Conservation (phyloP, 2,329 filamentous ascomycete genomes). For the Diaporthe citrichinensis region DNA sequence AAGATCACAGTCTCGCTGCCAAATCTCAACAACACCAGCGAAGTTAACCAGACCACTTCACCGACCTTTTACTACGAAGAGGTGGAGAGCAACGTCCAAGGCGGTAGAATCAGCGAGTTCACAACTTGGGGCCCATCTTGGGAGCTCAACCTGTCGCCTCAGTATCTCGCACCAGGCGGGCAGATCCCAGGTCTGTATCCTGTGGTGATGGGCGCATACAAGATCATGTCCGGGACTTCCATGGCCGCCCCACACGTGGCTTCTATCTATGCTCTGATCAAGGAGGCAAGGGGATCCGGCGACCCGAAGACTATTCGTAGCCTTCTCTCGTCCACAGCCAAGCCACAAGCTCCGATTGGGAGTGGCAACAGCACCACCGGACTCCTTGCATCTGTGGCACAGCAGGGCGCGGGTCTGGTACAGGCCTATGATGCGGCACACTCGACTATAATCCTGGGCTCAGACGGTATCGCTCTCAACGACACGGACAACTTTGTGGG, state of each 20-base stretch:
- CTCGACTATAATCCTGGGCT: conserved; percentile 14
- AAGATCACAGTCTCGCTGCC: conserved; percentile 16
- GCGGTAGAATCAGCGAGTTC: conserved; percentile 16
- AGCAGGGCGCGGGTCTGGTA: conserved; percentile 30
- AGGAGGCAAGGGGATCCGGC: conserved; percentile 6
- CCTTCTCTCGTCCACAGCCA: conserved; percentile 27
- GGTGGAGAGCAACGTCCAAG: background rate
- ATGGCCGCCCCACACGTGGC: conserved; percentile 24
- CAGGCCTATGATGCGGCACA: conserved; percentile 21
- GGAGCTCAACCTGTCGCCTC: conserved; percentile 7
- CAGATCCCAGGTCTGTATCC: conserved; percentile 23
- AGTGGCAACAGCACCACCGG: background rate
- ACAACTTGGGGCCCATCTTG: conserved; percentile 13
- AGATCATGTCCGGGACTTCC: conserved; percentile 27
- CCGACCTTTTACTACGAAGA: conserved; percentile 17
- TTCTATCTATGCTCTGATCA: conserved; percentile 15
- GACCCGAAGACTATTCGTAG: conserved; percentile 11
- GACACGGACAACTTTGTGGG: conserved; percentile 23
- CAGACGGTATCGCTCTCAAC: conserved; percentile 17
- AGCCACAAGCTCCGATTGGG: conserved; percentile 18
- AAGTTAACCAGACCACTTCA: background rate
- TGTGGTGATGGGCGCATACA: conserved; percentile 17
- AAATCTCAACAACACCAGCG: conserved; percentile 16
- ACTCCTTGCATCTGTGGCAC: conserved; percentile 26
- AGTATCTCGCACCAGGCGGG: conserved; percentile 13